phyloP scores from a whole-genome alignment of 805 yeast genomes.

The Zygosaccharomyces lentus region DNA sequence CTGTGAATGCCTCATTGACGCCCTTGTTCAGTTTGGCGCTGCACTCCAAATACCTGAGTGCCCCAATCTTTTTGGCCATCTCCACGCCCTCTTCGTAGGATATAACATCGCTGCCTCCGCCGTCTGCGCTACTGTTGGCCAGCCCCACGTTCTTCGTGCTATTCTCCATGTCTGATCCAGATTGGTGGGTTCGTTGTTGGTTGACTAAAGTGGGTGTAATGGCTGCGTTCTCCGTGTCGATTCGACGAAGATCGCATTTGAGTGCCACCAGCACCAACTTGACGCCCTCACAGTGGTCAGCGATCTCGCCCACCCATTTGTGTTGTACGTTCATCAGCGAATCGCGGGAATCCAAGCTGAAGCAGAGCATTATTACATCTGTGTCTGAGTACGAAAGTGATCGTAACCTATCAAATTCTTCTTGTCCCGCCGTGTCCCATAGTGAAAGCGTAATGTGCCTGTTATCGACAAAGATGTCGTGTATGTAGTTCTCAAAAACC shows the following conservation, averaged over 20 bases:
- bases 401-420: conserved; percentile 91
- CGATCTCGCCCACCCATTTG: conserved; percentile 95
- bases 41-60: conserved; percentile 91
- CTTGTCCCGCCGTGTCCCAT: conserved; percentile 99
- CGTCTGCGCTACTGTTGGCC: conserved; percentile 25
- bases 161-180: conserved; percentile 17
- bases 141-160: conserved; percentile 17
- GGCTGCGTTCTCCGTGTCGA: conserved; percentile 46
- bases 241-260: conserved; percentile 84
- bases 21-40: conserved; percentile 95
- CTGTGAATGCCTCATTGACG: conserved; percentile 98
- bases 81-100: conserved; percentile 90
- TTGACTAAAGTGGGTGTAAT: conserved; percentile 29
- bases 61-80: conserved; percentile 90
- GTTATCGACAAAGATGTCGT: conserved; percentile 92
- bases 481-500: conserved; percentile 94
- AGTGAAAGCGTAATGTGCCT: conserved; percentile 86
- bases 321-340: conserved; percentile 92
- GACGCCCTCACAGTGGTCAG: conserved; percentile 96
- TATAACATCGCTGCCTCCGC: conserved; percentile 45
- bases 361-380: conserved; percentile 94
- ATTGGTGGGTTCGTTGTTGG: conserved; percentile 22
- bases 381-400: conserved; percentile 92
- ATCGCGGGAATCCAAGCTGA: conserved; percentile 89
- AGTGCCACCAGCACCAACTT: conserved; percentile 89